phyloP scores from a whole-genome alignment of 805 yeast genomes.

The Wickerhamiella alocasiicola region DNA sequence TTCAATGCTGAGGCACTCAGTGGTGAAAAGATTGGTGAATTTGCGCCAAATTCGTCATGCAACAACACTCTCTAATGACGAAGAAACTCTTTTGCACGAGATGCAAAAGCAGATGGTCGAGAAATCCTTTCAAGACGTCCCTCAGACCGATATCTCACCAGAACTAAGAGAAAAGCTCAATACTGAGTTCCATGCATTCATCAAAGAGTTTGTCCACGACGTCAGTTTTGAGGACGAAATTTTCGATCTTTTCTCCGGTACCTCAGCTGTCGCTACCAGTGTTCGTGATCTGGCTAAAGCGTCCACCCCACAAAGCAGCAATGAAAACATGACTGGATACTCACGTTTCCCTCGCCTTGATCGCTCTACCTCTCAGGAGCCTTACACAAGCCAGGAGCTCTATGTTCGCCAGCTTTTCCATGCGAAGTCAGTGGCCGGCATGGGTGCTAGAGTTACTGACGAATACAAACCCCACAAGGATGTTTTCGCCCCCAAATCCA shows the following conservation, averaged over 20 bases:
- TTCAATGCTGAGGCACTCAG: too few species aligned
- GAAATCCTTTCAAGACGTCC: slow-evolving; percentile 15
- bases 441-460: slow-evolving; percentile 54
- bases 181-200: slow-evolving; percentile 20
- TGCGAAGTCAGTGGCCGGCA: slow-evolving; percentile 37
- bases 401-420: slow-evolving; percentile 61
- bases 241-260: slow-evolving; percentile 17
- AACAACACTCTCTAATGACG: slow-evolving; percentile 8
- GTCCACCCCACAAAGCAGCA: background rate
- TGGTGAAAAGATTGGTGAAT: too few species aligned
- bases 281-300: slow-evolving; percentile 9
- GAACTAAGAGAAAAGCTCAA: slow-evolving; percentile 24
- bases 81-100: slow-evolving; percentile 8
- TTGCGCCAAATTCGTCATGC: too few species aligned
- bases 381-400: slow-evolving; percentile 68
- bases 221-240: slow-evolving; percentile 21
- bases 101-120: slow-evolving; percentile 15
- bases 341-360: slow-evolving; percentile 47
- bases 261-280: slow-evolving; percentile 13
- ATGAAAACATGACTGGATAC: slow-evolving; percentile 18
- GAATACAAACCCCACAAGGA: slow-evolving; percentile 63
- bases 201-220: slow-evolving; percentile 13
- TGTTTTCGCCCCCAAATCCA: slow-evolving; percentile 43
- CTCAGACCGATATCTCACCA: slow-evolving; percentile 22
- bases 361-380: slow-evolving; percentile 46